A percentile compares a stretch with the other conserved stretches of the same genome.
Conservation (phyloP, 2,329 filamentous ascomycete species). For the Alternaria gaisen region DNA sequence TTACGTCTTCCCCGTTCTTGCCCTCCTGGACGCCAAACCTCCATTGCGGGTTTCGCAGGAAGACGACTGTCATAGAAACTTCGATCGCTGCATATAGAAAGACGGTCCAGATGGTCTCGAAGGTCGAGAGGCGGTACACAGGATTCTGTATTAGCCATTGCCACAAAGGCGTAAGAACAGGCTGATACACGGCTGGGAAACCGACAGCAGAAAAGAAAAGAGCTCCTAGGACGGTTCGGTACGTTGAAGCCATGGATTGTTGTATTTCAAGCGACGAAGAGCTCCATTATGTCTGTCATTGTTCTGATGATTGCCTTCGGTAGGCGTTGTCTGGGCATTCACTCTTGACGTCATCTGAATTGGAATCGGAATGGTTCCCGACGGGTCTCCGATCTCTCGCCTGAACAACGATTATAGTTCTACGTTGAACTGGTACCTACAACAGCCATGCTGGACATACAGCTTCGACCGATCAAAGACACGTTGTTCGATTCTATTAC, state of each 20-base stretch:
- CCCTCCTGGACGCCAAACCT: background rate
- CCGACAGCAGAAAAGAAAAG: background rate
- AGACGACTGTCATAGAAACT: background rate
- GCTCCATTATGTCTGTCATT: background rate
- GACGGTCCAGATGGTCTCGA: constrained; percentile 4
- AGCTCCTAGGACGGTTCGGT: background rate
- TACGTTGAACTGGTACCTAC: background rate
- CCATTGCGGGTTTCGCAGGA: background rate
- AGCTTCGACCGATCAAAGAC: constrained; percentile 3
- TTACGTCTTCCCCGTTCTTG: background rate
- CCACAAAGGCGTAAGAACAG: background rate
- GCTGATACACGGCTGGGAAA: background rate
- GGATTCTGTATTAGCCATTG: constrained; percentile 1
- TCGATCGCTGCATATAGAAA: constrained; percentile 1
- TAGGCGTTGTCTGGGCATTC: background rate
- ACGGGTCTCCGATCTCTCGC: background rate
- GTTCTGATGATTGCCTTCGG: background rate
- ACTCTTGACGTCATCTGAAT: constrained; percentile 5
- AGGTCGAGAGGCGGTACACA: background rate
- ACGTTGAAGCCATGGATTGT: background rate
- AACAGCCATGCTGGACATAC: constrained; percentile 2
- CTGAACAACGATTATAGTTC: background rate
- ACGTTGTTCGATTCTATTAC: background rate
- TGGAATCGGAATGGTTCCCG: constrained; percentile 1
- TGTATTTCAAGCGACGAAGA: background rate